phyloP scores from a whole-genome alignment of 768 basidiomycete species.

The Chalciporus sphaerocephalus region DNA sequence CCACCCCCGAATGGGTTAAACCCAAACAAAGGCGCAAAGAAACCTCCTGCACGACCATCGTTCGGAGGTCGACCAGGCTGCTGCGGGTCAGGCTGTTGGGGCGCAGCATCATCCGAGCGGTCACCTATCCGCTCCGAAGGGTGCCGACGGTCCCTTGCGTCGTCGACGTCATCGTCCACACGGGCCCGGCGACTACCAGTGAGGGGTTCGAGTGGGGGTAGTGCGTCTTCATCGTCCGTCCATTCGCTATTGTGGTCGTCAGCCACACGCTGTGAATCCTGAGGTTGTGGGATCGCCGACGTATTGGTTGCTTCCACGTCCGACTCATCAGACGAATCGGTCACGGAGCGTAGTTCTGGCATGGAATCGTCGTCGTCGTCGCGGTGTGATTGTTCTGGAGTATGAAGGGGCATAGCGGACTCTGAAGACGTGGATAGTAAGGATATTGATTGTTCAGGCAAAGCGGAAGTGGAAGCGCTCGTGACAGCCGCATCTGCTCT shows the following conservation, averaged over 20 bases:
- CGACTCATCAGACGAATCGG: slow-evolving; percentile 37
- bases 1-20: slow-evolving; percentile 10
- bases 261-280: slow-evolving; percentile 22
- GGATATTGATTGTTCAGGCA: slow-evolving; percentile 1
- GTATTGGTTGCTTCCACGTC: slow-evolving; percentile 28
- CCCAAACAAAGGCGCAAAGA: slow-evolving; percentile 28
- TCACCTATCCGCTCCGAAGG: slow-evolving; percentile 53
- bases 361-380: slow-evolving; percentile 38
- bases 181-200: slow-evolving; percentile 45
- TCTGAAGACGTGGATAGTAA: slow-evolving; percentile 3
- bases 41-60: slow-evolving; percentile 4
- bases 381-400: slow-evolving; percentile 2
- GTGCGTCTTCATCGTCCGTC: slow-evolving; percentile 30
- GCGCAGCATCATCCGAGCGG: slow-evolving; percentile 18
- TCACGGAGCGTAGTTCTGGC: slow-evolving; percentile 39
- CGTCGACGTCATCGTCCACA: slow-evolving; percentile 60
- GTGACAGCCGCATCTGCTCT: slow-evolving; percentile 1
- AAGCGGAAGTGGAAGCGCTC: slow-evolving; percentile 1
- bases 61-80: slow-evolving; percentile 16
- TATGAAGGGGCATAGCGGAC: slow-evolving; percentile 4
- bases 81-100: slow-evolving; percentile 21
- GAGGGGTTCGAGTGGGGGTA: slow-evolving; percentile 32
- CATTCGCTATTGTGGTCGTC: slow-evolving; percentile 28
- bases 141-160: slow-evolving; percentile 58
- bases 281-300: slow-evolving; percentile 26